A percentile compares a stretch with the other conserved stretches of the same genome.
These are phyloP conservation scores for Drosera spatulata DNA, from an alignment of 179 eudicot species.

Conservation along the genomic window DNA sequence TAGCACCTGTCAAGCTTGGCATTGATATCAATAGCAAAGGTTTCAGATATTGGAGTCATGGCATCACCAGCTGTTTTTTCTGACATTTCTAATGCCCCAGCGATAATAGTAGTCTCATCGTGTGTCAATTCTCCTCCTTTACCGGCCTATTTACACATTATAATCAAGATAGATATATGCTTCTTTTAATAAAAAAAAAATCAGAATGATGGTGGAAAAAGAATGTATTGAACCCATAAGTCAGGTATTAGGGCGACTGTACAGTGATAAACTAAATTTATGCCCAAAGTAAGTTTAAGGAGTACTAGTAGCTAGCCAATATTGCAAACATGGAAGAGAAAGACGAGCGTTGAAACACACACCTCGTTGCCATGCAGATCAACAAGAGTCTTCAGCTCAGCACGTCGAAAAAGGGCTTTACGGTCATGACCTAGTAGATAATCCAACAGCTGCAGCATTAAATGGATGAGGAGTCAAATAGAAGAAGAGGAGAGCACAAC, in stretches of 20 bases:
- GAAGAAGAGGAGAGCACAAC: not conserved
- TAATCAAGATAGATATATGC: too few relatives aligned
- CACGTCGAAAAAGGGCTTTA: constrained; percentile 83
- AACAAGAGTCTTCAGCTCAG: constrained; percentile 92
- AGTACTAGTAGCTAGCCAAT: not conserved
- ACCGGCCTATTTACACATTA: constrained; percentile 50
- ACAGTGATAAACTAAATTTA: too few relatives aligned
- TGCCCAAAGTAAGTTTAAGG: not conserved
- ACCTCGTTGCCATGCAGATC: constrained; percentile 95
- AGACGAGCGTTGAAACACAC: not conserved
- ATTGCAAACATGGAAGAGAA: not conserved
- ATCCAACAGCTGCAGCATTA: constrained; percentile 57
- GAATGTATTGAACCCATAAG: too few relatives aligned
- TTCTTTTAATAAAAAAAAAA: constrained; percentile 4
- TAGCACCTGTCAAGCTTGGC: constrained; percentile 71
- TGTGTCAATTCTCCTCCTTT: constrained; percentile 96
- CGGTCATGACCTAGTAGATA: constrained; percentile 65
- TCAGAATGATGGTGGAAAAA: not conserved
- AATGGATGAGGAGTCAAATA: constrained; percentile 5
- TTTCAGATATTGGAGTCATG: constrained; percentile 87
- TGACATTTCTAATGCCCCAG: constrained; percentile 85
- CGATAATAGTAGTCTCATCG: constrained; percentile 95
- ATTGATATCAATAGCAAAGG: constrained; percentile 78
- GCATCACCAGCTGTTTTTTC: constrained; percentile 87
- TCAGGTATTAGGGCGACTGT: too few relatives aligned